Evolutionary conservation across 2,329 filamentous ascomycete genomes (phyloP).

Genomic region (Aschersonia sp.): DNA sequence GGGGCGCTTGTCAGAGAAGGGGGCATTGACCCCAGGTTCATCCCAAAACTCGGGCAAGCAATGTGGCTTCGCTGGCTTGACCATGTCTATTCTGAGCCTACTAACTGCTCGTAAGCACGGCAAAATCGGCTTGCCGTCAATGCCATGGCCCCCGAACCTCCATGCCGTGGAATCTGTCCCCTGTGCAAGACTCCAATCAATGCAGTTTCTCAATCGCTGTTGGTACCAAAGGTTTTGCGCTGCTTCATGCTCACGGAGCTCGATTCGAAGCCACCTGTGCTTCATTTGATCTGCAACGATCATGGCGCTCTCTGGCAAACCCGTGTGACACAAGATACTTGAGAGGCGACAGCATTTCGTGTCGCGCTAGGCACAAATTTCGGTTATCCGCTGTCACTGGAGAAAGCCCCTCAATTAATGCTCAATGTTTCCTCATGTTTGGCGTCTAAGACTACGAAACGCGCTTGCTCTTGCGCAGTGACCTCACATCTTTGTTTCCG

Average conservation of each 20-base stretch:
- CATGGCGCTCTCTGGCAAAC: neutral
- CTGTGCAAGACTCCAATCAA: too few relatives aligned
- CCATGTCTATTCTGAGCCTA: neutral
- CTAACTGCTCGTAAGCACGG: neutral
- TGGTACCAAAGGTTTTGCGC: too few relatives aligned
- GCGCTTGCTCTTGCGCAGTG: neutral
- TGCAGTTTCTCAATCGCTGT: too few relatives aligned
- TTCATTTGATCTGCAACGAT: neutral
- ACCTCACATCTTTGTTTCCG: neutral
- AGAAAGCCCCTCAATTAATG: too few relatives aligned
- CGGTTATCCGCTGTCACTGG: too few relatives aligned
- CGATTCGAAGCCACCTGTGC: neutral
- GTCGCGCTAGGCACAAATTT: neutral
- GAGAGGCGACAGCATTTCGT: neutral
- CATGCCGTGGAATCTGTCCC: too few relatives aligned
- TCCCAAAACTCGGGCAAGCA: neutral
- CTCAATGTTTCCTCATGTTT: neutral
- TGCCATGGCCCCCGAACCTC: too few relatives aligned
- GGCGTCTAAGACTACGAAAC: neutral
- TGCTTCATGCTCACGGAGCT: too few relatives aligned
- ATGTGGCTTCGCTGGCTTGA: neutral
- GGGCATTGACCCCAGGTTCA: neutral
- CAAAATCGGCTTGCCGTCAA: neutral
- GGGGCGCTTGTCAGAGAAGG: neutral
- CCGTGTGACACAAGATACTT: neutral